These are phyloP conservation scores for Ceratopteris richardii DNA, from an alignment of 75 land plant genomes.

Conservation along the genomic window DNA sequence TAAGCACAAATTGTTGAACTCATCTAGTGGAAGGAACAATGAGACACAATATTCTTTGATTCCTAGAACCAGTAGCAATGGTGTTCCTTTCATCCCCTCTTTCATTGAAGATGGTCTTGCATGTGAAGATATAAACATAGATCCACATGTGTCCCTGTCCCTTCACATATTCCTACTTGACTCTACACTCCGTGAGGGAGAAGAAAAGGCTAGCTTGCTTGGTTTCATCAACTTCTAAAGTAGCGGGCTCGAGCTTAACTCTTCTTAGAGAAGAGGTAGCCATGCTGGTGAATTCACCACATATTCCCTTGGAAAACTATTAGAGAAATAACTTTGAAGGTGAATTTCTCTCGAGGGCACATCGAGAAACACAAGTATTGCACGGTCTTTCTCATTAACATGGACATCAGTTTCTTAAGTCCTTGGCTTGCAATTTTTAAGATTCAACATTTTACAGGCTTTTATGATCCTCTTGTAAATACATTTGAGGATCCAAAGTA, in stretches of 20 bases:
- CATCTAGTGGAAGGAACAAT: background rate
- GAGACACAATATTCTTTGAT: background rate
- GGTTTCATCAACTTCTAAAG: background rate
- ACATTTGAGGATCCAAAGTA: background rate
- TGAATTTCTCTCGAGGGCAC: background rate
- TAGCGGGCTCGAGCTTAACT: too few species aligned
- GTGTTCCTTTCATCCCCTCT: constrained; percentile 42
- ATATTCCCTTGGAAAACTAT: background rate
- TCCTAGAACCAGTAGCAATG: background rate
- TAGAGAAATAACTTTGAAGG: constrained; percentile 24
- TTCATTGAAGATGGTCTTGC: constrained; percentile 77
- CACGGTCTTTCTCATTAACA: background rate
- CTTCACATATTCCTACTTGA: constrained; percentile 78
- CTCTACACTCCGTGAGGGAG: constrained; percentile 29
- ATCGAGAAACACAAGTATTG: background rate
- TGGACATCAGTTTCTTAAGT: background rate
- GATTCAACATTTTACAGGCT: background rate
- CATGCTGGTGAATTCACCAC: too few species aligned
- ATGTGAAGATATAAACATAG: constrained; percentile 78
- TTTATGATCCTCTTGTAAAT: background rate
- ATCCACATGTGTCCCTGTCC: constrained; percentile 53
- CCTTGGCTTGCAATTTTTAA: background rate
- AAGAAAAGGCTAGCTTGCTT: background rate
- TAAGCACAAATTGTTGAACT: constrained; percentile 50
- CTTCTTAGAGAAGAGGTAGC: too few species aligned